Base-by-base conservation (phyloP, 176 grass and related monocot species). In the Dendrocalamus sinicus region DNA sequence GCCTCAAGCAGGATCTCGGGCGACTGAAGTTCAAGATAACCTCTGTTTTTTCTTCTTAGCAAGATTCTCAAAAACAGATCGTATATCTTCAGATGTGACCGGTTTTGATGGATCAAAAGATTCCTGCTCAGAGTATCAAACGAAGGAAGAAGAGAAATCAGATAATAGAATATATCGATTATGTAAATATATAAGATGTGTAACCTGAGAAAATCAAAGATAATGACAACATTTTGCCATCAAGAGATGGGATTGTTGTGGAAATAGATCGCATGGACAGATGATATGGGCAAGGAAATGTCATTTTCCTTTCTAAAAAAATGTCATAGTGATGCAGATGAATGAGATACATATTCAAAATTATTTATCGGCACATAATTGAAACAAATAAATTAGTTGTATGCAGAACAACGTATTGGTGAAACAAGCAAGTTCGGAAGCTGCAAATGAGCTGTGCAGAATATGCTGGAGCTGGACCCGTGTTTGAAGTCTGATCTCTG, bases 1-100 rank as follows among this genome's bases (percentile, higher is more conserved):
- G 80, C 19, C 69, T 70, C 43, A 26, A n/a, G 35, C 20, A n/a
- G 19, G 43, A 20, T 54, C 47, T 78, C 17, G 22, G 3, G 52
- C 32, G 3, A 20, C 28, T 43, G 51, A 35, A 23, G 40, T 13
- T 87, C 86, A 95, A 19, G 79, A 47, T 39, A 98, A 81, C 86
- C 93, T 98, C 78, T 98, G 96, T 85, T 91, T 96, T 79, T 96
- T 97, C 92, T 92, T 98, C 86, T 87, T 98, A 52, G 83, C 75
- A 45, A 98, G 93, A 85, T 98, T 98, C 78, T 98, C 86, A 55
- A 98, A 98, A 76, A 98, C 81, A 47, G 73, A 85, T 41, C 41
- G 78, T 54, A 98, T 84, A 69, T 98, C 96, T 19, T 95, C 96
- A 84, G 96, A 91, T 39, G 96, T 95, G 16, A 98, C 73, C 11